Percentiles rank a stretch among this genome's conserved stretches.
phyloP scores from a whole-genome alignment of 225 moss, liverwort and hornwort genomes.

The Sphagnum tenellum region DNA sequence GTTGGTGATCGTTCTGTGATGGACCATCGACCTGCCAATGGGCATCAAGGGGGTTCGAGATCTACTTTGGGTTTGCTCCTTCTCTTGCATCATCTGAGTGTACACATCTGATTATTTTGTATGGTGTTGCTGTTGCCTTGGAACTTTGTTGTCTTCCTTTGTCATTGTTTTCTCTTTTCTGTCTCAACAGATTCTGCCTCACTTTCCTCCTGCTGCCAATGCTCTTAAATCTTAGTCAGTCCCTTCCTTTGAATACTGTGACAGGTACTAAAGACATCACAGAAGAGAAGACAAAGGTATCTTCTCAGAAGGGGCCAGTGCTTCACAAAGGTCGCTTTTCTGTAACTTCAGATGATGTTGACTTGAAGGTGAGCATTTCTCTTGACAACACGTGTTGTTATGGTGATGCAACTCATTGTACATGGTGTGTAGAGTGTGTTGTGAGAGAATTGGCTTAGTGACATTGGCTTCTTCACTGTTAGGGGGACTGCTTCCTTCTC shows the following conservation, averaged over 20 bases:
- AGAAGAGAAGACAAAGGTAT: slow-evolving; percentile 42
- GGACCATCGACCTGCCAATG: slow-evolving; percentile 40
- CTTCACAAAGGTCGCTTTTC: slow-evolving; percentile 92
- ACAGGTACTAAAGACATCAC: slow-evolving; percentile 34
- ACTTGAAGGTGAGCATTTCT: slow-evolving; percentile 23
- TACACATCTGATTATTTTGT: no score
- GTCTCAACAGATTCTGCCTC: neutral
- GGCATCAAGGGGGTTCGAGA: slow-evolving; percentile 26
- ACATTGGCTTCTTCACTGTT: no score
- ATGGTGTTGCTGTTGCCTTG: neutral
- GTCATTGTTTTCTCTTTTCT: neutral
- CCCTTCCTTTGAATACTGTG: neutral
- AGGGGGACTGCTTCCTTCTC: slow-evolving; percentile 1
- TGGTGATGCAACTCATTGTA: neutral
- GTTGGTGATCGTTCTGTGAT: slow-evolving; percentile 15
- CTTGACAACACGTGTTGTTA: neutral
- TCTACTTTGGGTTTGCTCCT: slow-evolving; percentile 28
- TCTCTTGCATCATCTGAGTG: no score
- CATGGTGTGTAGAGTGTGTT: neutral
- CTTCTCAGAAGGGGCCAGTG: slow-evolving; percentile 40
- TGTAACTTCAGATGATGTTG: slow-evolving; percentile 65
- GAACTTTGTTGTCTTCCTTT: neutral
- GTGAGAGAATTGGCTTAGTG: neutral
- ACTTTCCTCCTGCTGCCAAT: neutral
- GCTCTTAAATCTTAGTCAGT: no score